Percentiles rank a stretch among this genome's conserved stretches.
These are phyloP conservation scores for Penicillium daleae DNA, from an alignment of 495 filamentous ascomycete genomes.

Conservation along the genomic window DNA sequence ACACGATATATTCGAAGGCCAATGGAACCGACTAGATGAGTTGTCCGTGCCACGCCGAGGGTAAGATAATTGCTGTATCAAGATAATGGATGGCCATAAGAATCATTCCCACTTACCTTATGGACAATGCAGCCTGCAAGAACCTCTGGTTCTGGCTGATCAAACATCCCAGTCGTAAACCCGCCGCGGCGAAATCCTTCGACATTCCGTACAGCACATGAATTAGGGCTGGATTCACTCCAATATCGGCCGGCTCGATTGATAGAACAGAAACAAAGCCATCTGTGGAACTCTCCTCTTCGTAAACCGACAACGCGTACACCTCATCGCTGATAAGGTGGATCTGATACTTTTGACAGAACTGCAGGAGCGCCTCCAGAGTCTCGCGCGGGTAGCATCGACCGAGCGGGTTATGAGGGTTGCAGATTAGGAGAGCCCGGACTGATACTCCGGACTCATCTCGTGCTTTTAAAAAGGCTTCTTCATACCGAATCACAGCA, in stretches of 20 bases:
- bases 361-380: not conserved
- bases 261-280: not conserved
- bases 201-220: conserved; percentile 4
- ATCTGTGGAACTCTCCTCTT: not conserved
- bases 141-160: conserved; percentile 3
- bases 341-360: conserved; percentile 2
- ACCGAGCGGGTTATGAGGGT: not conserved
- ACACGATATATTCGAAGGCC: conserved; percentile 3
- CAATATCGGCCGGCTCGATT: not conserved
- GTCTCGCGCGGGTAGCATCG: not conserved
- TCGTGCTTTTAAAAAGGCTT: not conserved
- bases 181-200: conserved; percentile 2
- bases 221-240: not conserved
- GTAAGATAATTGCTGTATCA: not conserved
- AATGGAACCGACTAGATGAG: not conserved
- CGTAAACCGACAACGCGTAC: conserved; percentile 1
- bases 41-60: not conserved
- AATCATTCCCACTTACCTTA: not conserved
- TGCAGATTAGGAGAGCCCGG: conserved; percentile 3
- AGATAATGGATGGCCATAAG: not conserved
- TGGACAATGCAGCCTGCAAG: not conserved
- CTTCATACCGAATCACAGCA: not conserved
- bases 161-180: not conserved
- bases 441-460: not conserved
- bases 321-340: not conserved